Base-by-base conservation (phyloP, 192 early-diverging fungal genomes). In the Linnemannia schmuckeri region DNA sequence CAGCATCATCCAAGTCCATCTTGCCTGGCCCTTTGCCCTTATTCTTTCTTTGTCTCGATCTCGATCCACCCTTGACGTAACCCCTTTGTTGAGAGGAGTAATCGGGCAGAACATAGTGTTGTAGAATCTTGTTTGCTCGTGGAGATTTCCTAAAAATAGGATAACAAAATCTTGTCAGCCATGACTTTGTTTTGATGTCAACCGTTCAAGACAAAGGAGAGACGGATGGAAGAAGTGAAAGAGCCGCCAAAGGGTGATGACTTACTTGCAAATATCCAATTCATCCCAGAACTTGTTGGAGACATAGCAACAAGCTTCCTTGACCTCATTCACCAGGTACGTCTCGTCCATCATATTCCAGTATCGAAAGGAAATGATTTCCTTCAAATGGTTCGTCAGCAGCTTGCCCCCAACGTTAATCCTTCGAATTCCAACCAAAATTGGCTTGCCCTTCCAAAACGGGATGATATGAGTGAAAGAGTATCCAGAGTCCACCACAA, bases 341-440 rank as follows among this genome's bases (percentile, higher is more conserved):
- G 96, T 95, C 85, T 97, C 96, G 72, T 97, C 96, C 96, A 96
- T 97, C 97, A 97, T 97, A 79, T 97, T 94, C 93, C 95, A 97
- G 78, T 96, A 93, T 69, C 96, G 90, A 79, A 97, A 97, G n/a
- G 97, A 97, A 33, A 97, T 94, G n/a, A 93, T 92, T 77, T 97
- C 97, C 79, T 97, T 97, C 18, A 97, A 86, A 71, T 96, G 95
- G 81, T 95, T 97, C 13, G 97, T 97, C 76, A 97, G 84, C 57
- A 97, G 86, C 57, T 96, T 97, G 6, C 97, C 97, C 44, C 96
- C 97, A 17, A 97, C 93, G 70, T 96, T 95, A 49, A 97, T 94
- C 33, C 96, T 91, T 33, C 91, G 87, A 37, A 97, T 92, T 15
- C 90, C 95, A 15, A 87, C 68, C 6, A 89, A 63, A 30, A 95